Evolutionary conservation across 129 eudicot species (phyloP).

Genomic region (Cynara cardunculus): DNA sequence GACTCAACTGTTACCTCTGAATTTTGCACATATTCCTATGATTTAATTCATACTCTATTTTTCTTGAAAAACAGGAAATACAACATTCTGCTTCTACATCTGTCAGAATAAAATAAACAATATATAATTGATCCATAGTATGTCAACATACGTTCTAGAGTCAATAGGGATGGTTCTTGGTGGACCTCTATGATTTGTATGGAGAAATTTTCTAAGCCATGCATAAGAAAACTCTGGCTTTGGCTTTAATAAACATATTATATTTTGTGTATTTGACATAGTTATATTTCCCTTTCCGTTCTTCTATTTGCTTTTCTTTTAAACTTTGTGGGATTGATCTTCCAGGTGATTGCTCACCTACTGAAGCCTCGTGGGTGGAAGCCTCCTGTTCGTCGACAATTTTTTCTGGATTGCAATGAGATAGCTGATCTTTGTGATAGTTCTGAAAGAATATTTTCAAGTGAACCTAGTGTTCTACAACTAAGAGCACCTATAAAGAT

Average conservation of each 20-base stretch:
- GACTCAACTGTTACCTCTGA: too few species aligned
- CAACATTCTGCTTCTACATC: too few species aligned
- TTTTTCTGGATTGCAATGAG: slow-evolving; percentile 91
- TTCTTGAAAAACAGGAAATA: too few species aligned
- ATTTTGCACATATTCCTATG: too few species aligned
- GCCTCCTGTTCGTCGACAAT: slow-evolving; percentile 90
- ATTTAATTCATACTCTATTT: too few species aligned
- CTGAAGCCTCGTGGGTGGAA: slow-evolving; percentile 99
- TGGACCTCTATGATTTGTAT: too few species aligned
- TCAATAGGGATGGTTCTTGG: too few species aligned
- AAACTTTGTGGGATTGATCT: neutral
- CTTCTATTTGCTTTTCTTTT: neutral
- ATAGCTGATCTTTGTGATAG: slow-evolving; percentile 93
- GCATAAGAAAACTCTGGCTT: too few species aligned
- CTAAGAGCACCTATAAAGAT: slow-evolving; percentile 92
- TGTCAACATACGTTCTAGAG: too few species aligned
- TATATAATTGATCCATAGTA: too few species aligned
- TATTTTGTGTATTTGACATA: neutral
- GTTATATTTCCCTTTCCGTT: neutral
- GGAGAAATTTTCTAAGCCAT: too few species aligned
- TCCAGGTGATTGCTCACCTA: slow-evolving; percentile 78
- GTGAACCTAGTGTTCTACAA: slow-evolving; percentile 90
- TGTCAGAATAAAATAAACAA: too few species aligned
- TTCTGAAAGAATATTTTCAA: slow-evolving; percentile 83
- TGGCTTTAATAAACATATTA: neutral